Base-by-base conservation (phyloP, 2,329 filamentous ascomycete genomes). In the Xylaria sp. region DNA sequence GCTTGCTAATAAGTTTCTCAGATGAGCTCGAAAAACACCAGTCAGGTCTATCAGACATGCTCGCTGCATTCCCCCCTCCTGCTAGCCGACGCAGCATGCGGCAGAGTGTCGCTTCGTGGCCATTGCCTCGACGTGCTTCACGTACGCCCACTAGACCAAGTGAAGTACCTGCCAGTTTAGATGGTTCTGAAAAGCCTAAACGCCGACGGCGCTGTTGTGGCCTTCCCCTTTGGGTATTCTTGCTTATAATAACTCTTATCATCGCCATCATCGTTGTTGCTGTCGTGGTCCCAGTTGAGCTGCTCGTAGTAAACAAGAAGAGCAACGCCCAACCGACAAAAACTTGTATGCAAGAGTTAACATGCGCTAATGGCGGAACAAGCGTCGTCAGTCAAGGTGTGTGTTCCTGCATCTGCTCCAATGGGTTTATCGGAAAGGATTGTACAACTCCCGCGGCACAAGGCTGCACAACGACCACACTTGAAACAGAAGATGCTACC, bases 371-470 rank as follows among this genome's bases (percentile, higher is more conserved):
- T 72, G 93, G 93, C 10, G 95, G 95, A 32, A 90, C 90, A 21
- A 94, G 90, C 64, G 87, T 95, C 18, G 80, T 93, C 23, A 88
- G 86, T 18, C 84, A 88, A 65, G 87, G 88, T 3, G 83, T 86
- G 23, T 98, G 95, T 81, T 91, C 91, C 13, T 99, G 95, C 78
- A 89, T 98, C 51, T 99, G 95, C 80, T 89, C 91, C 25, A 94
- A 96, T 75, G 93, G 94, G 1, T 98, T 95, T 78, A 94, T 92
- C 0, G 86, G 87, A 16, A 80, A 81, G 25, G 83, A 86, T 68
- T 89, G 87, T 75, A 84, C 83, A 5, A 78, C 80, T 27, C 78
- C 80, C 1, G 83, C 83, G 58, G 78, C 83, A 0, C 79, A 82
- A 47, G 86, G 86, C 18, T 90, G 87, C 75, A 86, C 86, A 1